Evolutionary conservation across 768 basidiomycete species (phyloP).

Genomic region (Sistotremastrum suecicum): DNA sequence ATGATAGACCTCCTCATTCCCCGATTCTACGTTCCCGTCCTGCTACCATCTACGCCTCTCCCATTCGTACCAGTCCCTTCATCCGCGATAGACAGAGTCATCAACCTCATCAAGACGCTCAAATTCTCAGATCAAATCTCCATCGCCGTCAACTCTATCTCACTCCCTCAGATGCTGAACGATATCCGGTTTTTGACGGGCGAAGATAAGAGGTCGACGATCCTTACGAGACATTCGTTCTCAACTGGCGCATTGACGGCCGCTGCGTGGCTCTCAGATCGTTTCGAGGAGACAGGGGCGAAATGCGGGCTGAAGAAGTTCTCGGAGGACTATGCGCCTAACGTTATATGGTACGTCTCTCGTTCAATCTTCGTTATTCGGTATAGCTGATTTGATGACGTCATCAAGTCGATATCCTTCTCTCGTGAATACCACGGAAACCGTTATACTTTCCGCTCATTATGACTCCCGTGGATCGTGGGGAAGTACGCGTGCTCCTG

Average conservation of each 20-base stretch:
- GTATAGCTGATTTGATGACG: neutral
- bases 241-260: constrained; percentile 48
- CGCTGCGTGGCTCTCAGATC: constrained; percentile 58
- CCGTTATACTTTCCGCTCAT: constrained; percentile 69
- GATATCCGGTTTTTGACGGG: constrained; percentile 79
- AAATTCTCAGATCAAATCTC: constrained; percentile 61
- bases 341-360: constrained; percentile 62
- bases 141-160: constrained; percentile 53
- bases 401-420: constrained; percentile 39
- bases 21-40: constrained; percentile 54
- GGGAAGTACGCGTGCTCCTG: constrained; percentile 54
- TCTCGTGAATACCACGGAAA: constrained; percentile 40
- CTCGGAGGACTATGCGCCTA: constrained; percentile 64
- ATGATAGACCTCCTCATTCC: constrained; percentile 51
- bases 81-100: constrained; percentile 38
- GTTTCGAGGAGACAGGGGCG: constrained; percentile 65
- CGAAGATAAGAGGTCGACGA: constrained; percentile 59
- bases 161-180: constrained; percentile 44
- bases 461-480: constrained; percentile 89
- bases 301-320: constrained; percentile 55
- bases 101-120: constrained; percentile 39
- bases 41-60: constrained; percentile 38
- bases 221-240: constrained; percentile 76
- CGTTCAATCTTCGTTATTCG: neutral
- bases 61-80: constrained; percentile 42